A percentile compares a stretch with the other conserved stretches of the same genome.
Conservation (phyloP, 495 filamentous ascomycete genomes). For the Xylaria venustula region DNA sequence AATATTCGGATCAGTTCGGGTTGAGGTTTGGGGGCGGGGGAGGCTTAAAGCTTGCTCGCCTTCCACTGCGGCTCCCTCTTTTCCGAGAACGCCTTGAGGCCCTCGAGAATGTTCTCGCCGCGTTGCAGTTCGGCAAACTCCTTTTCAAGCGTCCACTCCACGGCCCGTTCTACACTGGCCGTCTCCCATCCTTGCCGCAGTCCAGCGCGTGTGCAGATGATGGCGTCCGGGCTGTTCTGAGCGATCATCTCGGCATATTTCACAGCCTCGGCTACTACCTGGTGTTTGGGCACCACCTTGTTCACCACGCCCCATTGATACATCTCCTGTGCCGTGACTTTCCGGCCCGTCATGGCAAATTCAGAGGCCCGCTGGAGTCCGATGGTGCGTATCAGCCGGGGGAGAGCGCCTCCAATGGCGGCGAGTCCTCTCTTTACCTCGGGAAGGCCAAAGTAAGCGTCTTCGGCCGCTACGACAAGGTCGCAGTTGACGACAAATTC, state of each 20-base stretch:
- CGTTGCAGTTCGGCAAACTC: conserved; percentile 43
- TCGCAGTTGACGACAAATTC: conserved; percentile 76
- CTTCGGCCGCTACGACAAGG: conserved; percentile 62
- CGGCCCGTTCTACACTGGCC: conserved; percentile 61
- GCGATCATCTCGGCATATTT: conserved; percentile 53
- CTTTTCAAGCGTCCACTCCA: conserved; percentile 52
- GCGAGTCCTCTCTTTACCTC: conserved; percentile 72
- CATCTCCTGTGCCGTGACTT: conserved; percentile 61
- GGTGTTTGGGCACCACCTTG: conserved; percentile 54
- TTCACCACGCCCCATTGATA: conserved; percentile 74
- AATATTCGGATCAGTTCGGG: too few relatives aligned
- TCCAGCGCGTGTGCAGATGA: conserved; percentile 67
- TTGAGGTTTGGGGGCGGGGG: too few relatives aligned
- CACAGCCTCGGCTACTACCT: conserved; percentile 53
- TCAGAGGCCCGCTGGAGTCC: conserved; percentile 71
- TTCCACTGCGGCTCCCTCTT: conserved; percentile 41
- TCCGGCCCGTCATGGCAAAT: conserved; percentile 69
- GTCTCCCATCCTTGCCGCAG: conserved; percentile 62
- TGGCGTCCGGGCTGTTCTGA: conserved; percentile 68
- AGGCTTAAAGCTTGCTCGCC: conserved; percentile 24
- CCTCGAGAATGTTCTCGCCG: conserved; percentile 39
- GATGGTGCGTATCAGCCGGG: conserved; percentile 65
- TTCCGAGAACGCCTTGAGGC: conserved; percentile 37
- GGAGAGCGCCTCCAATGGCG: conserved; percentile 71
- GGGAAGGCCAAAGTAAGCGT: conserved; percentile 64